These are phyloP conservation scores for Botrytis pseudocinerea DNA, from an alignment of 2,329 filamentous ascomycete species.

Conservation along the genomic window DNA sequence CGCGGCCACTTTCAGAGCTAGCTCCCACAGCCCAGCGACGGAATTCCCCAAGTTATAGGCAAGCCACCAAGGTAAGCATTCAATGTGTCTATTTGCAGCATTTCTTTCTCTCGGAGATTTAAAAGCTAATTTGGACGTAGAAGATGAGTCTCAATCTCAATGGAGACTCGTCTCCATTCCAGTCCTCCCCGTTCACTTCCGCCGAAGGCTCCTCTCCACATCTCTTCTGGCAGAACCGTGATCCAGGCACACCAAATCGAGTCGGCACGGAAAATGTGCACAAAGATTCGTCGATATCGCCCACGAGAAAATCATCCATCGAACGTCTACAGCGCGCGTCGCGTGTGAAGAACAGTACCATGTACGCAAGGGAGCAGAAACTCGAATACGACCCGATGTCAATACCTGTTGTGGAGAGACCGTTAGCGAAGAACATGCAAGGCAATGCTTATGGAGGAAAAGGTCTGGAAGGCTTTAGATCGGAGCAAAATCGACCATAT, in stretches of 20 bases:
- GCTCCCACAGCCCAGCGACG: slow-evolving; percentile 80
- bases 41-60: slow-evolving; percentile 91
- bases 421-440: slow-evolving; percentile 72
- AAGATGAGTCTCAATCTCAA: slow-evolving; percentile 61
- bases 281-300: slow-evolving; percentile 59
- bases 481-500: slow-evolving; percentile 46
- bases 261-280: slow-evolving; percentile 69
- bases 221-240: slow-evolving; percentile 83
- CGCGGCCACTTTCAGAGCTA: slow-evolving; percentile 84
- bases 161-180: slow-evolving; percentile 79
- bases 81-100: slow-evolving; percentile 26
- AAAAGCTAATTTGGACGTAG: slow-evolving; percentile 45
- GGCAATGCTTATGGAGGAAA: slow-evolving; percentile 67
- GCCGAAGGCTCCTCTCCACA: slow-evolving; percentile 71
- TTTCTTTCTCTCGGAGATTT: slow-evolving; percentile 33
- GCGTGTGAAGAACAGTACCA: slow-evolving; percentile 96
- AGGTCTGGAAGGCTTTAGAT: slow-evolving; percentile 54
- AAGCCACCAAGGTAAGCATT: slow-evolving; percentile 64
- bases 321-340: slow-evolving; percentile 94
- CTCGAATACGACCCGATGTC: slow-evolving; percentile 86
- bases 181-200: slow-evolving; percentile 71
- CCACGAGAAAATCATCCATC: slow-evolving; percentile 83
- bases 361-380: slow-evolving; percentile 90
- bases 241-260: slow-evolving; percentile 65
- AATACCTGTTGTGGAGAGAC: slow-evolving; percentile 76